Evolutionary conservation across 2,329 filamentous ascomycete genomes (phyloP).

Genomic region (Eutypella sp.): DNA sequence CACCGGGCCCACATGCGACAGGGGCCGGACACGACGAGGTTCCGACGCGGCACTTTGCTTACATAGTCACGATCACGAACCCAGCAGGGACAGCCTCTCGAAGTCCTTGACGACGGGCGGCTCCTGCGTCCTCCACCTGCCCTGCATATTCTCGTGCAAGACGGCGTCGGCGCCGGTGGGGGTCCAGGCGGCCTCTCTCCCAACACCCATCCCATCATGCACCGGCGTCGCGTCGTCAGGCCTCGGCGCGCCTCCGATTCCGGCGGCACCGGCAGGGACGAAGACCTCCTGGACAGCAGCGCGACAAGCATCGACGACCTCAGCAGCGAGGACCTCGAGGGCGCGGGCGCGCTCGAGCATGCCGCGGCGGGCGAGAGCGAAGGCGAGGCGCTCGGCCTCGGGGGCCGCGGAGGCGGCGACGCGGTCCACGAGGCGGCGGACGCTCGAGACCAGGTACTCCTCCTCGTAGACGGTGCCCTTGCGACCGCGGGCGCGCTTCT

Average conservation of each 20-base stretch:
- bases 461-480: conserved; percentile 98
- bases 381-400: conserved; percentile 70
- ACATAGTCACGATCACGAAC: conserved; percentile 28
- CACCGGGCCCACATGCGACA: too few species aligned
- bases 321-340: conserved; percentile 67
- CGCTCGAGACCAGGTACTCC: conserved; percentile 88
- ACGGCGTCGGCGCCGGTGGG: conserved; percentile 49
- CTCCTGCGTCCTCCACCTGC: conserved; percentile 38
- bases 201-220: too few species aligned
- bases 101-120: conserved; percentile 45
- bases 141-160: conserved; percentile 45
- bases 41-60: too few species aligned
- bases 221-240: too few species aligned
- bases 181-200: conserved; percentile 25
- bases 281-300: conserved; percentile 69
- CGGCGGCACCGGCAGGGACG: conserved; percentile 17
- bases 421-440: conserved; percentile 76
- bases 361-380: conserved; percentile 68
- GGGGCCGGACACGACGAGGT: too few species aligned
- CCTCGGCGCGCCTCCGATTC: conserved; percentile 6
- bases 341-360: conserved; percentile 86
- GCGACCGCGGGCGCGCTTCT: conserved; percentile 89
- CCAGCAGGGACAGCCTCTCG: conserved; percentile 46
- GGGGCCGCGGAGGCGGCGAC: conserved; percentile 65
- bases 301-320: conserved; percentile 67